These are phyloP conservation scores for Suillus occidentalis DNA, from an alignment of 768 basidiomycete species.

Conservation along the genomic window DNA sequence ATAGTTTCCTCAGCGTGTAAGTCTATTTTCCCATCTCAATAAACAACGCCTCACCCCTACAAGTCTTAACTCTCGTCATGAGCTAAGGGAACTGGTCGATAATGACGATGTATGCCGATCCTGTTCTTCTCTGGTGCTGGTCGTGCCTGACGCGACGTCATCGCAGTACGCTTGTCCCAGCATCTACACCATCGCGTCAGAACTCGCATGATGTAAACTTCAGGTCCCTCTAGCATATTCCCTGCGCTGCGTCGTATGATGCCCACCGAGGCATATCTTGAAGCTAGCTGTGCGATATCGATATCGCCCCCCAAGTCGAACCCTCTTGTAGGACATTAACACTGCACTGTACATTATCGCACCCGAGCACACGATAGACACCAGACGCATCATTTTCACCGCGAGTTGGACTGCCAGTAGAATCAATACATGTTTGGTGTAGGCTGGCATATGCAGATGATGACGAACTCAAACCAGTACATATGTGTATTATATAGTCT, in stretches of 20 bases:
- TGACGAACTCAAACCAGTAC: background rate
- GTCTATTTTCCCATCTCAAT: constrained; percentile 3
- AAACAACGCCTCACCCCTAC: background rate
- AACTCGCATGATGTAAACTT: background rate
- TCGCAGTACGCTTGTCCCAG: constrained; percentile 25
- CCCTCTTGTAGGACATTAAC: background rate
- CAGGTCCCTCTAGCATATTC: background rate
- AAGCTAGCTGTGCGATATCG: background rate
- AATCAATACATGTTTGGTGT: background rate
- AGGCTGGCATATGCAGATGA: background rate
- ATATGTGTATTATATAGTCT: background rate
- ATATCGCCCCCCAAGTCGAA: background rate
- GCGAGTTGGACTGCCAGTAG: background rate
- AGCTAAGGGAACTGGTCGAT: constrained; percentile 28
- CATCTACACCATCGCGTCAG: constrained; percentile 15
- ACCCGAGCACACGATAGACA: background rate
- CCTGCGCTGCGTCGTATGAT: background rate
- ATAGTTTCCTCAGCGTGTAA: constrained; percentile 39
- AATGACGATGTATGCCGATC: constrained; percentile 23
- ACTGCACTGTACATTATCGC: constrained; percentile 5
- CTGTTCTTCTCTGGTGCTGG: background rate
- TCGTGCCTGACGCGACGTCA: background rate
- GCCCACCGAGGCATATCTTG: background rate
- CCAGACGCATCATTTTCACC: background rate
- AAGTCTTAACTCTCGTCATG: constrained; percentile 30